Conservation (phyloP, 2,329 filamentous ascomycete genomes). For the Pyricularia sp. region DNA sequence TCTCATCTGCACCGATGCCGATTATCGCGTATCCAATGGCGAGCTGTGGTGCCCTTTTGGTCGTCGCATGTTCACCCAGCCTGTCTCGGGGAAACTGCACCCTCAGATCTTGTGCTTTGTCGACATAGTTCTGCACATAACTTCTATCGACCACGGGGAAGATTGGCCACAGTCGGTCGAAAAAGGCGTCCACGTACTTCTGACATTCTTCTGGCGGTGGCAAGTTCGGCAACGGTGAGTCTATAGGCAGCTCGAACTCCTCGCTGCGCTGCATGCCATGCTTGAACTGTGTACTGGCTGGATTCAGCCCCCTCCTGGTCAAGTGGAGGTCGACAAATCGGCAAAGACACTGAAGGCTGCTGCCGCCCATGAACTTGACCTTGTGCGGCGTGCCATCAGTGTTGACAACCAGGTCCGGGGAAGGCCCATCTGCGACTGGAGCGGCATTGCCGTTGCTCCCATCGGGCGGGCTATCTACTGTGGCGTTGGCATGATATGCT, state of each 20-base stretch:
- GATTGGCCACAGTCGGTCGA: conserved; percentile 11
- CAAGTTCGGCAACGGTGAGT: not conserved
- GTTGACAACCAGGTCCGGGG: conserved; percentile 12
- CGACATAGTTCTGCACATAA: conserved; percentile 2
- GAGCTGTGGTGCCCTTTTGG: not conserved
- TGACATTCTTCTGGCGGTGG: not conserved
- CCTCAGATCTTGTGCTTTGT: not conserved
- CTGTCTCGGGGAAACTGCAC: not conserved
- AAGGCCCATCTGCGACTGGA: not conserved
- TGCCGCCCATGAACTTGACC: conserved; percentile 10
- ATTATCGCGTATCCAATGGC: not conserved
- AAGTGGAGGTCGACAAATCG: conserved; percentile 14
- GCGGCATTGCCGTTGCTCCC: not conserved
- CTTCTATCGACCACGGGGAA: conserved; percentile 11
- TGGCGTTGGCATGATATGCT: not conserved
- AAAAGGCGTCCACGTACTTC: conserved; percentile 6
- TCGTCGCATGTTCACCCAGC: not conserved
- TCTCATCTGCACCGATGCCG: not conserved
- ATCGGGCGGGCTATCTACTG: not conserved
- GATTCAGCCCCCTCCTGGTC: not conserved
- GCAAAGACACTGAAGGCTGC: conserved; percentile 13
- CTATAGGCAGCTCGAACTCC: not conserved
- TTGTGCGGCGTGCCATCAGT: conserved; percentile 12
- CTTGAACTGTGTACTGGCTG: not conserved
- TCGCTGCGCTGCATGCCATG: not conserved